Base-by-base conservation (phyloP, 352 stramenopile species). In the Thraustotheca clavata region DNA sequence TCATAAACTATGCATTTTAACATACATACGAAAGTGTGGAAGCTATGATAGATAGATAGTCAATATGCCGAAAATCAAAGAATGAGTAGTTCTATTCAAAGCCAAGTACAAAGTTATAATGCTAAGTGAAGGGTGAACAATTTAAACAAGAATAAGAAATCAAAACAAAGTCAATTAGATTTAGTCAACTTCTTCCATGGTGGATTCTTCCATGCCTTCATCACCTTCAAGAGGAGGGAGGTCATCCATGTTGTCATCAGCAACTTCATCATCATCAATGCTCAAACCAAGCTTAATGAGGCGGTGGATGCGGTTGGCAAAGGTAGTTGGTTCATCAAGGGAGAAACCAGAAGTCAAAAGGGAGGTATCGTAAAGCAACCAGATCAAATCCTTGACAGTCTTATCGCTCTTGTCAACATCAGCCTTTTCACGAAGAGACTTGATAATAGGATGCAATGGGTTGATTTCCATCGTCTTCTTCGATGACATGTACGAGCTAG, bases 381-480 rank as follows among this genome's bases (percentile, higher is more conserved):
- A 99, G 76, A 99, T 98, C 22, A 99, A 72, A 80, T 99, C 97
- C 90, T 99, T 99, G 27, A 99, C 96, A 49, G 97, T 99, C 92
- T 99, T 99, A 81, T 99, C 96, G 71, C 76, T 95, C 79, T 99
- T 97, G 79, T 99, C 96, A 22, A 94, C 96, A 62, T 98, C 95
- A 4, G 96, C 95, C 88, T 99, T 99, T 69, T 99, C 95, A 61
- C 95, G 88, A 50, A 99, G 87, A 47, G 94, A 95, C 76, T 93
- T 95, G 76, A 99, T 98, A 78, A 99, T 99, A 35, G 96, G 91
- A 86, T 99, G 97, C 57, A 88, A 77, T 12, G 96, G 96, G 89
- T 99, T 99, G 87, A 99, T 97, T 82, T 99, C 97, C 93, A 99
- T 98, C 48, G 96, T 99, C 91, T 99, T 99, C 94, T 99, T 99